Evolutionary conservation across 2,329 filamentous ascomycete genomes (phyloP), one percentile per base, ranked within the genome.

Genomic region (Hypoxylon sp.): DNA sequence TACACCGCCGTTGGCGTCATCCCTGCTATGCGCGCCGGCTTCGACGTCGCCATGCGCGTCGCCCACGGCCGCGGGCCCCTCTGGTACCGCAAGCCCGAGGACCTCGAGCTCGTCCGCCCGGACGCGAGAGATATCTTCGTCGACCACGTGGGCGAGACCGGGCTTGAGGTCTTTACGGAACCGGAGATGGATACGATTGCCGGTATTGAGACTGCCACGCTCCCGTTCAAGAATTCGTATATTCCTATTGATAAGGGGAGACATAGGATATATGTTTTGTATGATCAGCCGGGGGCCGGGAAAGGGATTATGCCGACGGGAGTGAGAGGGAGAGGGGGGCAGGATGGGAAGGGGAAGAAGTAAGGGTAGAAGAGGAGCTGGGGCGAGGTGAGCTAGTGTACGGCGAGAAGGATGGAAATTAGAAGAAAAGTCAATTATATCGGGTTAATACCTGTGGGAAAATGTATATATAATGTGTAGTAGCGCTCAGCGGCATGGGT

Each of bases 1-100:
- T 89, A 87, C 78, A 82, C 82, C 24, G 75, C 77, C 22, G 82
- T 87, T 37, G 87, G 87, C 48, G 84, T 86, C 48, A 78, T 86
- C 71, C 82, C 82, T 10, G 81, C 84, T 61, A 80, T 89, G 71
- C 84, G 87, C 63, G 82, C 86, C n/a, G 85, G 78, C 33, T 79
- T 78, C 65, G 84, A 85, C 47, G 71, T 82, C n/a, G 84, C 82
- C 2, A 71, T 77, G 70, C 78, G 79, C 42, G 75, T 82, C n/a
- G 76, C 80, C n/a, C 52, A 35, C 10, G 72, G 71, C 14, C 69
- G 52, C 39, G 65, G 58, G 2, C 70, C 71, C 11, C 74, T 73
- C 8, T 76, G 66, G 63, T 73, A 73, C 65, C 69, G 50, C n/a
- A 29, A 24, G 14, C 31, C 51, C 13, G 53, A 59, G 37, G n/a